Base-by-base conservation (phyloP, 164 flowering plant genomes). In the Euptelea pleiosperma region DNA sequence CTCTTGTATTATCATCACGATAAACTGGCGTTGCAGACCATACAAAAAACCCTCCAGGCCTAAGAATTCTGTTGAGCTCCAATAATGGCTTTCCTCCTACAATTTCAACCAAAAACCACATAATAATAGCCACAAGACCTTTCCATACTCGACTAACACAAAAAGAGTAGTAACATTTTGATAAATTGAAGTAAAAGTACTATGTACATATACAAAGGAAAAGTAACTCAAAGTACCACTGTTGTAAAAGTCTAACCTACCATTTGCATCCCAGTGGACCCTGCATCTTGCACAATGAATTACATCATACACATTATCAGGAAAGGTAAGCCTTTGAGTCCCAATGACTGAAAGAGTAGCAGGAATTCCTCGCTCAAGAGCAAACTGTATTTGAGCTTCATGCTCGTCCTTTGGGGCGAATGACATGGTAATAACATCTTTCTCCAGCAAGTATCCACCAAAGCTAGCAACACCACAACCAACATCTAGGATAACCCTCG, bases 391-490 rank as follows among this genome's bases (percentile, higher is more conserved):
- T 71, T 93, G 99, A 64, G 96, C 97, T 65, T 93, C 97, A 61
- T 93, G 99, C 69, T 86, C 96, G 70, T 93, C 99, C 65, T 90
- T 93, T 50, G 99, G 97, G 18, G 97, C 97, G 62, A 93, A 75
- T 53, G 99, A 93, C 94, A 93, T 88, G 37, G 97, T 81, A 58
- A 90, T 65, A 18, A 88, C 97, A 77, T 70, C 67, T 77, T 64
- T 83, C 50, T 93, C 94, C 70, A 90, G 71, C 65, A 93, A 74
- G 74, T 75, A 73, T 29, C 96, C 99, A 57, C 99, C 99, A 73
- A 90, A 93, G 82, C 99, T 93, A 42, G 99, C 99, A 63, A 93
- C 99, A 44, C 98, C 97, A 71, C 97, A 89, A 46, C 98, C 98
- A 67, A 89, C 96, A 63, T 93, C 98, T 65, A 93, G 65, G 60